phyloP scores from a whole-genome alignment of 768 basidiomycete genomes.

The Rhodotorula toruloides region DNA sequence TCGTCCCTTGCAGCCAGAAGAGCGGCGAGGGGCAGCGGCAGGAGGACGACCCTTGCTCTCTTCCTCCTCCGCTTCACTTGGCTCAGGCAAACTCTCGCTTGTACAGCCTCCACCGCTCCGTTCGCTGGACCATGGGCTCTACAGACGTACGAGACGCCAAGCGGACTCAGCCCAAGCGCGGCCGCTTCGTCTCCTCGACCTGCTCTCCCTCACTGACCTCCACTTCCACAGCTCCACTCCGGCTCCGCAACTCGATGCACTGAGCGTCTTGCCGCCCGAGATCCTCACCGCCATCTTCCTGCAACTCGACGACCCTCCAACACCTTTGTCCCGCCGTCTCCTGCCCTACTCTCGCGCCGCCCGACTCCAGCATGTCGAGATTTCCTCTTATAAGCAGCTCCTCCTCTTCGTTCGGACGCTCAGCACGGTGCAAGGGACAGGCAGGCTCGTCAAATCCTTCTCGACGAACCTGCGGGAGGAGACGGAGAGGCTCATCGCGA shows the following conservation, averaged over 20 bases:
- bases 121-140: no score
- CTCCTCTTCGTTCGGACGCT: not conserved
- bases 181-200: not conserved
- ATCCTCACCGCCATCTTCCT: slow-evolving; percentile 13
- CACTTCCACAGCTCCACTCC: not conserved
- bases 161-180: not conserved
- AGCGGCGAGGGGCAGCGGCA: no score
- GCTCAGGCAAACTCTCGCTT: no score
- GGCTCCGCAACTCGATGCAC: not conserved
- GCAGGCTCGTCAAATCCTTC: not conserved
- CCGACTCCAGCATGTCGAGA: not conserved
- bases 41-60: no score
- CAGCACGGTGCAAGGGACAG: not conserved
- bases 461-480: slow-evolving; percentile 1
- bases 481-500: slow-evolving; percentile 10
- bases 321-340: slow-evolving; percentile 11
- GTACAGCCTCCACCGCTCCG: no score
- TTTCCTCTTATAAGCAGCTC: not conserved
- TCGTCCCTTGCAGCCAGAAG: no score
- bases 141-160: no score
- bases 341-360: slow-evolving; percentile 23
- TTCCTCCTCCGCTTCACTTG: no score
- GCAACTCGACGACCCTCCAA: not conserved
- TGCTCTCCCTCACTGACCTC: not conserved
- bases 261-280: slow-evolving; percentile 18